A percentile compares a stretch with the other conserved stretches of the same genome.
phyloP scores from a whole-genome alignment of 192 early-diverging fungal genomes.

The Kickxella alabastrina region DNA sequence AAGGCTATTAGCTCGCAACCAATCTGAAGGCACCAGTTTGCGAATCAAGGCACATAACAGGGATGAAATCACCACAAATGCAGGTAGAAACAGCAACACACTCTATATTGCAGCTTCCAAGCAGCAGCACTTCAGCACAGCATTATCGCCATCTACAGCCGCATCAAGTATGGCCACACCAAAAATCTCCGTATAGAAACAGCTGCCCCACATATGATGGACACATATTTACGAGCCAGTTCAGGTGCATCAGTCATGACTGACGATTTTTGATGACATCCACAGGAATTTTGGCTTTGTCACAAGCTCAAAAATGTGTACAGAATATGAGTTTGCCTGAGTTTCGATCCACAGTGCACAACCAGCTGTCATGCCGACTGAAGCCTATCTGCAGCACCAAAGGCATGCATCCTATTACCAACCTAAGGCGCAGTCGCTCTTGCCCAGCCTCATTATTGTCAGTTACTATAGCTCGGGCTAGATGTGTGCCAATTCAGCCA shows the following conservation, averaged over 20 bases:
- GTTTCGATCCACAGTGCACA: not conserved
- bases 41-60: not conserved
- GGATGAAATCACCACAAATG: not conserved
- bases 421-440: not conserved
- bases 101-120: not conserved
- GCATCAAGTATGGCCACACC: no score
- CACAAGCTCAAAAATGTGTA: no score
- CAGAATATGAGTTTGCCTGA: not conserved
- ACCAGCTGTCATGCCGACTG: not conserved
- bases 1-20: not conserved
- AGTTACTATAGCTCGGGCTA: no score
- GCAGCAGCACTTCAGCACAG: not conserved
- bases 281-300: no score
- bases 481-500: constrained; percentile 2
- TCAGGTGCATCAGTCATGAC: no score
- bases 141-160: not conserved
- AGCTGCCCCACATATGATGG: no score
- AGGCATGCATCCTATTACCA: not conserved
- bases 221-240: no score
- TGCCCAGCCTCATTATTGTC: not conserved
- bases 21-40: no score
- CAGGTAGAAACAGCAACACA: not conserved
- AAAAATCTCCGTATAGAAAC: no score
- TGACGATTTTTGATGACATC: no score
- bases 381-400: not conserved